Base-by-base conservation (phyloP, 192 early-diverging fungal genomes). In the Coemansia sp. region DNA sequence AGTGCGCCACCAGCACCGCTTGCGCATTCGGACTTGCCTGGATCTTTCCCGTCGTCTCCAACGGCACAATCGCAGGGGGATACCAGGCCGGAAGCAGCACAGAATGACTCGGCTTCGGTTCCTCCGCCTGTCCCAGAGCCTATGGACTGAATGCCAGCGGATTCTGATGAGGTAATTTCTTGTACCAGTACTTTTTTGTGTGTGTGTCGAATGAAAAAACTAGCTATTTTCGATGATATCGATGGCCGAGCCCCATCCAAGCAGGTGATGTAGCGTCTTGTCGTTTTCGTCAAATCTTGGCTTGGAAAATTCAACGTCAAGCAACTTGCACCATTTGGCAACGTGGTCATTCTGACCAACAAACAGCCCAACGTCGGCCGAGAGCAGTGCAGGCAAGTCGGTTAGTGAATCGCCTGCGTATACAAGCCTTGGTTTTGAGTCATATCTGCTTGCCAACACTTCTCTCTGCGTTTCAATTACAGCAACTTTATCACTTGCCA, bases 361-460 rank as follows among this genome's bases (percentile, higher is more conserved):
- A 14, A 78, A 29, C 9, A 83, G 47, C 0, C 81, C 81, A 5
- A 70, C 37, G 26, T 75, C 68, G 13, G 81, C 81, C 20, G 29
- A 59, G 16, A 78, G 57, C 29, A 83, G 66, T 0, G 66, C 64
- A 16, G 69, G 72, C 16, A 83, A 58, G 62, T 83, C 81, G 13
- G 73, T 83, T n/a, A 75, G 63, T 41, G 75, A 78, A 38, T 83
- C 75, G 1, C 81, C 81, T 1, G 43, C 73, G 54, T 83, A 83
- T 1, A 71, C 69, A n/a, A 75, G 24, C 3, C 29, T 4, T 9
- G 58, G 57, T 14, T 41, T 20, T 13, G 5, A 22, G 12, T 39
- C 53, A 16, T 29, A 24, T 12, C 23, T 58, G 6, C 29, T 41
- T 3, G 57, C 35, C 12, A 48, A 19, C 8, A 56, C 38, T 2